These are phyloP conservation scores for Alisma plantagoaquatica DNA, from an alignment of 106 monocot genomes.

Conservation along the genomic window DNA sequence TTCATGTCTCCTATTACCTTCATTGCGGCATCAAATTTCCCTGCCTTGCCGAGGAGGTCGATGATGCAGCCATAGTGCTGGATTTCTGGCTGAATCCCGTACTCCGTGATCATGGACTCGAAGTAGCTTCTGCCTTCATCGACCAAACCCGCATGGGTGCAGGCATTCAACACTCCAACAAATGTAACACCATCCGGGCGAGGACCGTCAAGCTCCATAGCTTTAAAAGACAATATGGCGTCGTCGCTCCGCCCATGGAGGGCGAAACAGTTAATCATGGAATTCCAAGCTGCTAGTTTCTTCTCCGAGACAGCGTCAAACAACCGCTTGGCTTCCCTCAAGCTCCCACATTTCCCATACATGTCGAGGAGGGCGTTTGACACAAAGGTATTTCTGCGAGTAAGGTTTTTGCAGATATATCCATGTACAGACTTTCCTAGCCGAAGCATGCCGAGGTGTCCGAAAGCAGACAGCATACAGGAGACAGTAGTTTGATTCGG, in stretches of 20 bases:
- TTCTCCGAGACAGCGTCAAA: conserved; percentile 30
- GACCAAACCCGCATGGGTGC: conserved; percentile 73
- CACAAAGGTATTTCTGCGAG: conserved; percentile 31
- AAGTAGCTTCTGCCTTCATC: conserved; percentile 64
- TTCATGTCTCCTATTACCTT: conserved; percentile 54
- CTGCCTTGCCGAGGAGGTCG: conserved; percentile 76
- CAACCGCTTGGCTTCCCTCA: conserved; percentile 46
- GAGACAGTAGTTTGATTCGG: conserved; percentile 62
- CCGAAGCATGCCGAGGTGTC: conserved; percentile 69
- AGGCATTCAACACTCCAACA: conserved; percentile 86
- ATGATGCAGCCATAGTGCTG: conserved; percentile 85
- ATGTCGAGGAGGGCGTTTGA: conserved; percentile 76
- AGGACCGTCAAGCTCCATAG: conserved; percentile 28
- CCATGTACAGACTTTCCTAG: conserved; percentile 64
- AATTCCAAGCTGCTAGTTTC: conserved; percentile 78
- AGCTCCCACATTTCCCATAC: conserved; percentile 92
- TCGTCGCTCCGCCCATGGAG: conserved; percentile 52
- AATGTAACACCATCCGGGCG: conserved; percentile 78
- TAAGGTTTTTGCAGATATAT: conserved; percentile 31
- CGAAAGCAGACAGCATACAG: conserved; percentile 68
- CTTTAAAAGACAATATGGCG: conserved; percentile 38
- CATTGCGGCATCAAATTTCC: conserved; percentile 70
- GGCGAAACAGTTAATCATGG: conserved; percentile 84
- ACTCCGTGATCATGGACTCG: conserved; percentile 32
- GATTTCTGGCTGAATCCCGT: conserved; percentile 44